Base-by-base conservation (phyloP, 2,329 filamentous ascomycete genomes). In the Phialophora chinensis region DNA sequence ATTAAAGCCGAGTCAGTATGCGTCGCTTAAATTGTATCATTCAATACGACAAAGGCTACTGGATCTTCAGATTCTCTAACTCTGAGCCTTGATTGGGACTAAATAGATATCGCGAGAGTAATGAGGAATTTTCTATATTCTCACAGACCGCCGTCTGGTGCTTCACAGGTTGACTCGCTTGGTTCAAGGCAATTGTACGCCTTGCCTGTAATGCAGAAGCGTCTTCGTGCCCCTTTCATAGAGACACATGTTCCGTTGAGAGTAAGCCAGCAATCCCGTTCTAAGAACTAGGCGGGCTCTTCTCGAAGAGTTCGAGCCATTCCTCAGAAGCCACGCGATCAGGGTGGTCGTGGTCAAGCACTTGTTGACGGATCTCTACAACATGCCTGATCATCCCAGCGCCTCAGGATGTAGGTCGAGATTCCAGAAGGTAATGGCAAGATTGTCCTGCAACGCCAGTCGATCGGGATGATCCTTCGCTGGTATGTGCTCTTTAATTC, bases 1-100 rank as follows among this genome's bases (percentile, higher is more conserved):
- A 96, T 78, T 23, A 94, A 80, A 29, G 90, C 92, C 29, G 4
- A 53, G 50, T 20, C 44, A 2, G 14, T n/a, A 49, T 20, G 44
- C 14, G 44, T 49, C 2, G 20, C 8, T 33, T 33, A 8, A 10
- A 8, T 33, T 33, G 31, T 33, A 33, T 33, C 25, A 17, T 55
- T 11, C 27, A 17, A 31, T 12, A 20, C 52, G n/a, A n/a, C 23
- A 25, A 29, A 35, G 3, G 29, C 31, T 42, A 6, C 27, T 42
- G 27, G 49, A 52, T 17, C 33, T 12, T 12, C 25, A 10, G 2
- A 7, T 7, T 8, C 4, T 8, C 38, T 6, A 44, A 4, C 12
- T 11, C 33, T 35, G 12, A 12, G 33, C 33, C 33, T 35, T 10
- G 33, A 35, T 12, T 35, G 33, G 33, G 11, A 11, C 31, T 33